Base-by-base conservation (phyloP, 73 alveolate species). In the Symbiodinium pilosum region DNA sequence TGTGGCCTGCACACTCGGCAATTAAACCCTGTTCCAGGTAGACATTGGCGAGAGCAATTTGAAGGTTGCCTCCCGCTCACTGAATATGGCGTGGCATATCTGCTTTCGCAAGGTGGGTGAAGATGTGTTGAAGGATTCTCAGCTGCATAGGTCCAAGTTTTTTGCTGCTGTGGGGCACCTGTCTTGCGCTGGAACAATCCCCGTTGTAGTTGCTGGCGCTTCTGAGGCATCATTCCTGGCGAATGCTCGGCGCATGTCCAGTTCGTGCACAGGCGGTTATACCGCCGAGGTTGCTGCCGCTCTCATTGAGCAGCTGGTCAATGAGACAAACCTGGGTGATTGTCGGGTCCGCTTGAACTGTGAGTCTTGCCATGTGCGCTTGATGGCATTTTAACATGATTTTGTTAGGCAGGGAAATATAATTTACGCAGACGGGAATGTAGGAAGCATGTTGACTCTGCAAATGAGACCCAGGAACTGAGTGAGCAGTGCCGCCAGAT, bases 321-420 rank as follows among this genome's bases (percentile, higher is more conserved):
- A 26, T 38, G 83, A 2, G 5, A n/a, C 83, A 5, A 9, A 64
- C 39, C 32, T 20, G 32, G 93, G 8, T 7, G 64, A 71, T 9
- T 71, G 93, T 14, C 34, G 36, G 56, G 56, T 24, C 41, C 32
- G 24, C 34, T 16, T 86, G 32, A 28, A 0, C 8, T n/a, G 84
- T n/a, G 83, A 51, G 43, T 16, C 54, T 30, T 86, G 93, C 54
- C 93, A 86, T 36, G 93, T n/a, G n/a, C n/a, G n/a, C n/a, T n/a
- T n/a, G n/a, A n/a, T n/a, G n/a, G n/a, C 64, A n/a, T 7, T 47
- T 86, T 4, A 51, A 6, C 47, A 21, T 11, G 38, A 18, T 3
- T 38, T 38, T 2, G 43, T 12, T 4, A 7, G 9, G 87, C 3
- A 11, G 30, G 38, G 30, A 81, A 41, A 32, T 32, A 32, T 14